These are phyloP conservation scores for Cyclotella distinguenda DNA, from an alignment of 108 stramenopile genomes.

Conservation along the genomic window DNA sequence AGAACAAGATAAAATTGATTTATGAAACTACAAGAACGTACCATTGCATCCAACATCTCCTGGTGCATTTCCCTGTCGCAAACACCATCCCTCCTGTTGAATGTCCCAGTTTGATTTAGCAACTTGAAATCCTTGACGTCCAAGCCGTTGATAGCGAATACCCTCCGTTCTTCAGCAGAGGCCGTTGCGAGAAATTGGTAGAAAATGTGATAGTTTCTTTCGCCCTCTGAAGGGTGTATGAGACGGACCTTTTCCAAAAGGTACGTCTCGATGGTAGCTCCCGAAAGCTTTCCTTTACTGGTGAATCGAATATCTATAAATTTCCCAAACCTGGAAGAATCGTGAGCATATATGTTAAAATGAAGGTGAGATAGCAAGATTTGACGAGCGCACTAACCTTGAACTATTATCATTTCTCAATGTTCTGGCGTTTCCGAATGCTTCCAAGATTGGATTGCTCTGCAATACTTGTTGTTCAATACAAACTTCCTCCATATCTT, in stretches of 20 bases:
- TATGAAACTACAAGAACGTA: slow-evolving; percentile 31
- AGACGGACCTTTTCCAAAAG: slow-evolving; percentile 84
- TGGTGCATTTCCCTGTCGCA: slow-evolving; percentile 75
- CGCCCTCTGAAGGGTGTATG: slow-evolving; percentile 65
- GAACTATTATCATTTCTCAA: slow-evolving; percentile 95
- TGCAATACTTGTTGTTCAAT: slow-evolving; percentile 91
- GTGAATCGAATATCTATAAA: slow-evolving; percentile 83
- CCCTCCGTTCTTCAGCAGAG: slow-evolving; percentile 1
- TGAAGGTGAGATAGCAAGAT: not conserved
- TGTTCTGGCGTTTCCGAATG: slow-evolving; percentile 96
- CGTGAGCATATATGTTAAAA: slow-evolving; percentile 40
- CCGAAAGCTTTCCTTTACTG: slow-evolving; percentile 53
- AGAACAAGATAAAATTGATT: not conserved
- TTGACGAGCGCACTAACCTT: slow-evolving; percentile 26
- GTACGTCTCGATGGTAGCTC: slow-evolving; percentile 81
- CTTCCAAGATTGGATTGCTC: slow-evolving; percentile 94
- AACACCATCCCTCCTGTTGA: slow-evolving; percentile 82
- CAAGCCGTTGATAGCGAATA: slow-evolving; percentile 17
- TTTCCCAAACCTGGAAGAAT: slow-evolving; percentile 94
- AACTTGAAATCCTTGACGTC: slow-evolving; percentile 60
- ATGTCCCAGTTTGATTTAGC: slow-evolving; percentile 70
- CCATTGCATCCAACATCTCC: slow-evolving; percentile 86
- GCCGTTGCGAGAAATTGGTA: slow-evolving; percentile 61
- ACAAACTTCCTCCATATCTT: slow-evolving; percentile 43
- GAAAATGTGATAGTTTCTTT: slow-evolving; percentile 95